These are phyloP conservation scores for Caryopteris hybrid DNA, from an alignment of 305 asterid species.

Conservation along the genomic window DNA sequence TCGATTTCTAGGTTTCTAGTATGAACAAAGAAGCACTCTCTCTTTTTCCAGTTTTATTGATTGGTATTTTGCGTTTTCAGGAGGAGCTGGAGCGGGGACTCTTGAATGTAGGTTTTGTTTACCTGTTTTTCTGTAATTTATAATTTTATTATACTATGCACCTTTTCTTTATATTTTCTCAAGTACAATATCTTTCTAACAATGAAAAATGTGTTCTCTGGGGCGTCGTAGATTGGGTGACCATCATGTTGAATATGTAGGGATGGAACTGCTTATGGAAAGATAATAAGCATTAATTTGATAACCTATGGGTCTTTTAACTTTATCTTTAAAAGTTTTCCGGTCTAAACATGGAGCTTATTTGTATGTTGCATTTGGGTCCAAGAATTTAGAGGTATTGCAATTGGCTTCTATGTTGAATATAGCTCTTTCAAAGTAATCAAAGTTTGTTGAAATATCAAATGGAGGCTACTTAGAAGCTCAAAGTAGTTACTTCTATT, in stretches of 20 bases:
- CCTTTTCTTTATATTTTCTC: not conserved
- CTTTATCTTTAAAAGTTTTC: not conserved
- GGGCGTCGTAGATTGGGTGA: not conserved
- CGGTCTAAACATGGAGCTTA: too few species aligned
- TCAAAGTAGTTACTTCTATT: not conserved
- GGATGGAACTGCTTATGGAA: not conserved
- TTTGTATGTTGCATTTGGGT: not conserved
- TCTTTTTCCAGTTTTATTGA: not conserved
- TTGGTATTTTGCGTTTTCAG: slow-evolving; percentile 33
- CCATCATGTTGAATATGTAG: not conserved
- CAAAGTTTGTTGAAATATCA: not conserved
- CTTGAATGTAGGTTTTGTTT: slow-evolving; percentile 44
- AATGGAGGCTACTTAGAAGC: slow-evolving; percentile 5
- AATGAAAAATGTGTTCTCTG: not conserved
- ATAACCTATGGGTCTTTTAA: not conserved
- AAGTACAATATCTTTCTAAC: not conserved
- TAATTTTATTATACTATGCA: not conserved
- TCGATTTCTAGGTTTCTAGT: not conserved
- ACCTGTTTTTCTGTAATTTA: not conserved
- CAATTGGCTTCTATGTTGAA: not conserved
- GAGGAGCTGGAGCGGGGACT: slow-evolving; percentile 89
- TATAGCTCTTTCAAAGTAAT: not conserved
- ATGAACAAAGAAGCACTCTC: not conserved
- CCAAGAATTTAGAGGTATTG: not conserved
- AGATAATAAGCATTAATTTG: not conserved